A percentile compares a stretch with the other conserved stretches of the same genome.
Conservation (phyloP, 2,329 filamentous ascomycete species). For the Aspergillus ibericus region DNA sequence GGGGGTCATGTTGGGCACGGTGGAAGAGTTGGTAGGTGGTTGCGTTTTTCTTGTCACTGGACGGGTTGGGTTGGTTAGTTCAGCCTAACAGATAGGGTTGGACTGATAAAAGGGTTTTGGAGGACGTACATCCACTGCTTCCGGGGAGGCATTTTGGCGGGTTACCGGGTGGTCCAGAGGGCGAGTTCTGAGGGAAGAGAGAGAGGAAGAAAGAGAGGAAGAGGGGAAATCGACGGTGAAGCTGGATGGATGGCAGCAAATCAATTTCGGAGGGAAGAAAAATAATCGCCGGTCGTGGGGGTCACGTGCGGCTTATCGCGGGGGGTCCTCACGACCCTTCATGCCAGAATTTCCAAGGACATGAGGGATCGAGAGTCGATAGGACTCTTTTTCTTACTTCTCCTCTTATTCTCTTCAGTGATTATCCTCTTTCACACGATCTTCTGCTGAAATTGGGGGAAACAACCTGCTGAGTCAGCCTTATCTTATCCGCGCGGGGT, state of each 20-base stretch:
- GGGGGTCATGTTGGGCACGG: conserved; percentile 93
- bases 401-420: neutral
- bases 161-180: neutral
- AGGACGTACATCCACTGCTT: conserved; percentile 70
- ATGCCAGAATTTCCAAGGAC: neutral
- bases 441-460: neutral
- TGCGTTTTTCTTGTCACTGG: conserved; percentile 82
- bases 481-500: conserved; percentile 27
- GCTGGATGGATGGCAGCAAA: neutral
- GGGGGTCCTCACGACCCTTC: neutral
- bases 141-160: conserved; percentile 66
- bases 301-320: conserved; percentile 1
- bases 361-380: too few relatives aligned
- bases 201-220: too few relatives aligned
- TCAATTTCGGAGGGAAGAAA: neutral
- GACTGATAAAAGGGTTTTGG: neutral
- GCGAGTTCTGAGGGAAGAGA: neutral
- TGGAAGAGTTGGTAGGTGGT: conserved; percentile 93
- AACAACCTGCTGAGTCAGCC: conserved; percentile 27
- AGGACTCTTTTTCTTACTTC: neutral
- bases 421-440: neutral
- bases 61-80: conserved; percentile 13
- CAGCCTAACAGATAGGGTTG: neutral
- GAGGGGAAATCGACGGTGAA: neutral
- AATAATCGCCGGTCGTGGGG: neutral